phyloP scores from a whole-genome alignment of 2,329 filamentous ascomycete genomes.

The Ceratocystis albifundus region DNA sequence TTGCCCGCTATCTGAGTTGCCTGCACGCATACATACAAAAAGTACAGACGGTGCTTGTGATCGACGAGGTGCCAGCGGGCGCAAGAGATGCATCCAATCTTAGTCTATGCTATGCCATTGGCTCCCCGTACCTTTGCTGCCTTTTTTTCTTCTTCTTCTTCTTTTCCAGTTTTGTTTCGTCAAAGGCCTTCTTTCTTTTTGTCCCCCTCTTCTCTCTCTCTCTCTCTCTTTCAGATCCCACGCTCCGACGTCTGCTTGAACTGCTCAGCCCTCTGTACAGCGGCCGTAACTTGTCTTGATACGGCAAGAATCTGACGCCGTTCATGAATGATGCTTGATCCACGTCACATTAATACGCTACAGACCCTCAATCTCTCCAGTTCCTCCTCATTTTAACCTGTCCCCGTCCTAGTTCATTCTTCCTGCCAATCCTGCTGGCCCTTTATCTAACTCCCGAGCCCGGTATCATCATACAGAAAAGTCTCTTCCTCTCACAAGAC shows the following conservation, averaged over 20 bases:
- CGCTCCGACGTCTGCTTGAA: background rate
- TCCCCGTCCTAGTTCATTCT: background rate
- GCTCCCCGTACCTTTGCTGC: background rate
- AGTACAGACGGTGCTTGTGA: background rate
- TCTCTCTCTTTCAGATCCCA: background rate
- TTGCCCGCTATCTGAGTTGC: background rate
- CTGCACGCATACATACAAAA: background rate
- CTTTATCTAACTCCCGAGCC: background rate
- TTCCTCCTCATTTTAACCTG: background rate
- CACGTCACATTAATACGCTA: conserved; percentile 4
- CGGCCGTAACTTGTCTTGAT: conserved; percentile 5
- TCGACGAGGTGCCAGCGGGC: background rate
- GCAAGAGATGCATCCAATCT: background rate
- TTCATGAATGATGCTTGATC: conserved; percentile 5
- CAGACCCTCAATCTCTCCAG: background rate
- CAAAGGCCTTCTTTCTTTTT: background rate
- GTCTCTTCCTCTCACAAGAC: background rate
- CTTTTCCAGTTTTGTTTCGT: too few species aligned
- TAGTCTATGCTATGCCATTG: background rate
- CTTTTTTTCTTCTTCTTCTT: too few species aligned
- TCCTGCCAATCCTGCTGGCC: background rate
- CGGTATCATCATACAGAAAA: background rate
- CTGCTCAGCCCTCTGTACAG: conserved; percentile 4
- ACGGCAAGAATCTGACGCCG: conserved; percentile 7
- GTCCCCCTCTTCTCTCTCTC: too few species aligned